These are phyloP conservation scores for Caloboletus firmus DNA, from an alignment of 1,284 basidiomycete species.

Conservation along the genomic window DNA sequence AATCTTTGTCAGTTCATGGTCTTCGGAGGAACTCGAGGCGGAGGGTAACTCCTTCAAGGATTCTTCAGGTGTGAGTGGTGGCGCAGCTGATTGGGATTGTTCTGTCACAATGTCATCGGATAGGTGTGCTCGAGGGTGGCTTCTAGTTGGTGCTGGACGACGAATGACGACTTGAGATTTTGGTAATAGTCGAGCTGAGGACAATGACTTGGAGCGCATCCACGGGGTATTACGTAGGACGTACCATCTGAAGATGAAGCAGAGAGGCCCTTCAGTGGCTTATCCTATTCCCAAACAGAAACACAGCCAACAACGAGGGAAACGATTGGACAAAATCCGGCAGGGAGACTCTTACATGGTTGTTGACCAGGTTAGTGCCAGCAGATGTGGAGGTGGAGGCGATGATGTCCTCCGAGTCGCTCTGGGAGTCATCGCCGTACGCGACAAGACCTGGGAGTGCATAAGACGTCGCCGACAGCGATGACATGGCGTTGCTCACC, in stretches of 20 bases:
- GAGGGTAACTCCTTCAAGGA: constrained; percentile 10
- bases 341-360: constrained; percentile 64
- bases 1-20: constrained; percentile 44
- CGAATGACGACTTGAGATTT: constrained; percentile 62
- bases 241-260: constrained; percentile 51
- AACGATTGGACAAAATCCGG: constrained; percentile 45
- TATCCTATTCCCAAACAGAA: constrained; percentile 67
- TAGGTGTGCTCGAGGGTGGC: constrained; percentile 48
- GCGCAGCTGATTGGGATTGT: neutral
- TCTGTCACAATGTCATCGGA: constrained; percentile 41
- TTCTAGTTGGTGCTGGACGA: constrained; percentile 47
- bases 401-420: constrained; percentile 51
- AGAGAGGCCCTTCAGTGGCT: constrained; percentile 44
- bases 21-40: constrained; percentile 22
- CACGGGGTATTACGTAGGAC: constrained; percentile 1
- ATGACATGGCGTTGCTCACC: constrained; percentile 34
- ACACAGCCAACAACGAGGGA: constrained; percentile 66
- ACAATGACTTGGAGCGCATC: neutral
- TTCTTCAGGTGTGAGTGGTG: constrained; percentile 16
- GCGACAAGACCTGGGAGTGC: constrained; percentile 53
- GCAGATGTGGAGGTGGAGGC: constrained; percentile 30
- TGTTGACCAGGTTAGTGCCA: constrained; percentile 13
- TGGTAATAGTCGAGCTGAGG: constrained; percentile 40
- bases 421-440: constrained; percentile 64
- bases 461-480: constrained; percentile 6